Evolutionary conservation across 495 filamentous ascomycete species (phyloP), one percentile per base, ranked within the genome.

Genomic region (Penicillium psychrofluorescens): DNA sequence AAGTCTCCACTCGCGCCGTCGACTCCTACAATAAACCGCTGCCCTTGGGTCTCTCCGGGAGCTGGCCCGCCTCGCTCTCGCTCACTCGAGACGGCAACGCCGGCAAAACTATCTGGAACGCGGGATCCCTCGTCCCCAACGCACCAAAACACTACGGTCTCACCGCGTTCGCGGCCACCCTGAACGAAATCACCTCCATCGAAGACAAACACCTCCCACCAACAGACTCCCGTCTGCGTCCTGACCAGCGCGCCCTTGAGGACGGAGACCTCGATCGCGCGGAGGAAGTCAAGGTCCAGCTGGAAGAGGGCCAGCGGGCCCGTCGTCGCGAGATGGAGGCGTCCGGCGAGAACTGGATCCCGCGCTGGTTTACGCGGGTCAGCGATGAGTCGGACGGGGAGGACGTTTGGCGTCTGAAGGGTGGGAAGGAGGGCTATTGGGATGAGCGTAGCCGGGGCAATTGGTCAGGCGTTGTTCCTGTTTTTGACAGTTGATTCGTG

Each of bases 181-280:
- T 98, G 6, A 98, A 98, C 55, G 87, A 98, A 59, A 79, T 94
- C 39, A 97, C 94, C 0, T 43, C 72, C 0, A 71, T 95, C 9
- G 92, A 98, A 59, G 70, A 80, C 35, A 74, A 71, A 0, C 77
- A 76, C 27, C 63, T 94, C 1, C 84, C 92, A 9, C 72, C 79
- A 7, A 96, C 90, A 0, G 92, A 98, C 60, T 82, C 76, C 6
- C 68, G 92, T 37, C 66, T 95, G 27, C 72, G 92, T 27, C 92
- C 89, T n/a, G 92, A 98, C 56, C 94, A 97, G 70, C 74, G 86
- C n/a, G 80, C 89, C 1, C 76, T 82, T 0, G 92, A 98, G 62
- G 70, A 84, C 14, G 88, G 89, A 1, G 81, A 86, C 45, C 63
- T 95, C 12, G 92, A 96, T 53, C 66, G 74, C 10, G 92, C 92